These are phyloP conservation scores for Somion occarium DNA, from an alignment of 1,284 basidiomycete species.

Conservation along the genomic window DNA sequence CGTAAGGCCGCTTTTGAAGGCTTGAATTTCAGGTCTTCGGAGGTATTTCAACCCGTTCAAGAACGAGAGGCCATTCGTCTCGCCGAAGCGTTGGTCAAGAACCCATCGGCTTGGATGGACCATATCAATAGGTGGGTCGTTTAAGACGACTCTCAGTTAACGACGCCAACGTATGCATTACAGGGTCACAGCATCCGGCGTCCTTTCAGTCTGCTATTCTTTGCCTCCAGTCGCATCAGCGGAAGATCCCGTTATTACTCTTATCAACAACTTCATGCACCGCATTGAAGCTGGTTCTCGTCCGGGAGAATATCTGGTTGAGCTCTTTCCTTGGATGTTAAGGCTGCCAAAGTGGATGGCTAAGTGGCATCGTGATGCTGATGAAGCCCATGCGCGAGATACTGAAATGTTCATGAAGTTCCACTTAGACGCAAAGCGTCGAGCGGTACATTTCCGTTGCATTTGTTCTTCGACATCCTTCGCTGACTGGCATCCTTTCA, in stretches of 20 bases:
- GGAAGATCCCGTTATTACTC: constrained; percentile 5
- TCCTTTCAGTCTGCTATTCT: constrained; percentile 5
- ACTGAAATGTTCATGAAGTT: constrained; percentile 4
- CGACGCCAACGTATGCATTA: neutral
- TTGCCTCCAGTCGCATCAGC: constrained; percentile 2
- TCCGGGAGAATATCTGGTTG: constrained; percentile 9
- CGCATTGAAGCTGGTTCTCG: constrained; percentile 5
- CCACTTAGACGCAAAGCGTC: constrained; percentile 1
- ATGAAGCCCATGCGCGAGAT: neutral
- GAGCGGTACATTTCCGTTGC: neutral
- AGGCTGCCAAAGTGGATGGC: constrained; percentile 1
- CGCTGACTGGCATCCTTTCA: no score
- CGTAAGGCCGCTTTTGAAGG: constrained; percentile 3
- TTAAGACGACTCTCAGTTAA: neutral
- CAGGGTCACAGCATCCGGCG: constrained; percentile 3
- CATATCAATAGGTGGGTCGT: constrained; percentile 3
- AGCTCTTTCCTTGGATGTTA: constrained; percentile 9
- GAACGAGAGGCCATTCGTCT: constrained; percentile 5
- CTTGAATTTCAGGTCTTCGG: neutral
- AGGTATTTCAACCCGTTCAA: neutral
- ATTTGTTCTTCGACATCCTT: no score
- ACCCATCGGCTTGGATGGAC: constrained; percentile 1
- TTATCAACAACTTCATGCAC: constrained; percentile 5
- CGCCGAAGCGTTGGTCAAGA: neutral
- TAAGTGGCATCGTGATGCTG: neutral